Evolutionary conservation across 306 rosid species (phyloP).

Genomic region (Hippophae rhamnoides): DNA sequence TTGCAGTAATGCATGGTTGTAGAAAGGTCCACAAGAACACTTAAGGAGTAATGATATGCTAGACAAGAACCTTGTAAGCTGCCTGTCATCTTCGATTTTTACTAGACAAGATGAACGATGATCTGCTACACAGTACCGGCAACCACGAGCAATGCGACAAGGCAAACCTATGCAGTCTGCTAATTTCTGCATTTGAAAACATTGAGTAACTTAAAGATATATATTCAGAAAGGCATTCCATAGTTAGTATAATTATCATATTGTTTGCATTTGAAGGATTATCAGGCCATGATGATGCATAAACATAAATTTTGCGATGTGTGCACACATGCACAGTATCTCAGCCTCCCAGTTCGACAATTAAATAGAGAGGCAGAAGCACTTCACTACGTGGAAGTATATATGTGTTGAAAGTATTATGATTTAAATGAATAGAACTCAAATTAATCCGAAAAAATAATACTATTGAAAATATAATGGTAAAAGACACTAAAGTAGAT

Average conservation of each 20-base stretch:
- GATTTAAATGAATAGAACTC: too few species aligned
- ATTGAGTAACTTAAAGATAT: conserved; percentile 4
- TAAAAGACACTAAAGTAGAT: too few species aligned
- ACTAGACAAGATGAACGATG: conserved; percentile 93
- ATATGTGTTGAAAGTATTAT: too few species aligned
- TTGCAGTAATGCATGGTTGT: too few species aligned
- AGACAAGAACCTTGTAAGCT: conserved; percentile 47
- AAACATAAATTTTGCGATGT: not conserved
- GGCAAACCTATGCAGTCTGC: conserved; percentile 96
- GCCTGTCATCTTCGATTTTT: conserved; percentile 59
- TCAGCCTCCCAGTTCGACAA: too few species aligned
- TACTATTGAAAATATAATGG: too few species aligned
- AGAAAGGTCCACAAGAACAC: too few species aligned
- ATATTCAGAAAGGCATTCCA: not conserved
- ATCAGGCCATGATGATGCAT: conserved; percentile 4
- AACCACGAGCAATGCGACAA: conserved; percentile 94
- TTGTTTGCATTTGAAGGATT: conserved; percentile 3
- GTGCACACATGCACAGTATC: too few species aligned
- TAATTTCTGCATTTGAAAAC: conserved; percentile 57
- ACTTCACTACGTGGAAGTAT: too few species aligned
- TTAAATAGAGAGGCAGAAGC: too few species aligned
- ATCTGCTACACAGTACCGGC: conserved; percentile 88
- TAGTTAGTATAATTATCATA: not conserved
- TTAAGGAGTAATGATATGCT: too few species aligned
- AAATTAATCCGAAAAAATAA: too few species aligned